Conservation (phyloP, 1,284 basidiomycete genomes). For the Apiotrichum sp. region DNA sequence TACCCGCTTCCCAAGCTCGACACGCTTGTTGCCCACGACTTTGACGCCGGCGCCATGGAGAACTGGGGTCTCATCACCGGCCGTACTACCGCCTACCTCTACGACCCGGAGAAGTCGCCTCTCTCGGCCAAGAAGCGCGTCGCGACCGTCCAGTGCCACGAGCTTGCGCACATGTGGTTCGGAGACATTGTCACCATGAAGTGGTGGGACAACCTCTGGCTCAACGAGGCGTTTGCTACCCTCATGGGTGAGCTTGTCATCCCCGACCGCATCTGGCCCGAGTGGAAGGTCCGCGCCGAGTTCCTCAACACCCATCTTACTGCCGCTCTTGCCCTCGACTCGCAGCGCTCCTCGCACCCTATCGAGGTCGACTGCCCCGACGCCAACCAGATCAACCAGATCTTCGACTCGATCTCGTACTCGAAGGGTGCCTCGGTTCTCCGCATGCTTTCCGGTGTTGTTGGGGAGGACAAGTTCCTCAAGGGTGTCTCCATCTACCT, state of each 20-base stretch:
- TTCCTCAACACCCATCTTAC: conserved; percentile 54
- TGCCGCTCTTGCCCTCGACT: conserved; percentile 70
- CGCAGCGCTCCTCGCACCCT: conserved; percentile 86
- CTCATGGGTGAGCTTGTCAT: conserved; percentile 84
- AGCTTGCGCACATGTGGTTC: conserved; percentile 57
- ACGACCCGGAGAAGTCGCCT: conserved; percentile 72
- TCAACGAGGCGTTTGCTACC: conserved; percentile 73
- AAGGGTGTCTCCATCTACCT: conserved; percentile 87
- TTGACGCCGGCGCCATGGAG: conserved; percentile 92
- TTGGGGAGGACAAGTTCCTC: conserved; percentile 83
- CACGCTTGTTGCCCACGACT: conserved; percentile 74
- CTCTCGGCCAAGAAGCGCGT: conserved; percentile 72
- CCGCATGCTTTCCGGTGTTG: conserved; percentile 82
- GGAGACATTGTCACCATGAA: conserved; percentile 87
- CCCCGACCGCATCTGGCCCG: conserved; percentile 58
- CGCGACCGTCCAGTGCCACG: conserved; percentile 54
- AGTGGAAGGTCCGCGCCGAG: conserved; percentile 53
- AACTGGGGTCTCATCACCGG: conserved; percentile 94
- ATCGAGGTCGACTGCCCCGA: conserved; percentile 90
- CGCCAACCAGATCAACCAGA: conserved; percentile 79
- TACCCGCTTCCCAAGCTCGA: conserved; percentile 92
- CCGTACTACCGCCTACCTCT: conserved; percentile 72
- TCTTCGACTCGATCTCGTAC: conserved; percentile 80
- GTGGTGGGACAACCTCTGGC: conserved; percentile 86
- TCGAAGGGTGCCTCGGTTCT: conserved; percentile 81